Conservation (phyloP, 73 alveolate genomes). For the Paramecium caudatum region DNA sequence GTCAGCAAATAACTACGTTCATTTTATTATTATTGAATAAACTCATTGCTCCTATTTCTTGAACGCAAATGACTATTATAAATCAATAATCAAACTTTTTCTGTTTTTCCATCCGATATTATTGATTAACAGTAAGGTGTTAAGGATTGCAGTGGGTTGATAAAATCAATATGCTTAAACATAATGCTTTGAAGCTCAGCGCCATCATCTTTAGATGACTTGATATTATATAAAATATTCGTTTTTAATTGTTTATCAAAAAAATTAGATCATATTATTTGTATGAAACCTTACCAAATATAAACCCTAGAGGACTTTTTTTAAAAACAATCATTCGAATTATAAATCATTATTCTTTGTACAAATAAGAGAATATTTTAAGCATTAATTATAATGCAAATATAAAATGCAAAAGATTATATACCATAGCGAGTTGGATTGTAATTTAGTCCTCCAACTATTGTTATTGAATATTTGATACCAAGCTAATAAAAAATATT, state of each 20-base stretch:
- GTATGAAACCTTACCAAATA: too few species aligned
- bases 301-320: too few species aligned
- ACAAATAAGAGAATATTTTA: neutral
- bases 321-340: too few species aligned
- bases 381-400: neutral
- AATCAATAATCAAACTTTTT: slow-evolving; percentile 43
- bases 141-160: neutral
- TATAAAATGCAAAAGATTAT: neutral
- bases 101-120: neutral
- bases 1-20: too few species aligned
- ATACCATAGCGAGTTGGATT: neutral
- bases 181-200: neutral
- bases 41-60: too few species aligned
- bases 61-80: slow-evolving; percentile 6
- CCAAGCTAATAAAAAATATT: neutral
- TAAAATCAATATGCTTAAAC: neutral
- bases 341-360: too few species aligned
- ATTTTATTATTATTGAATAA: too few species aligned
- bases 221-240: slow-evolving; percentile 46
- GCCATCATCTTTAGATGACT: slow-evolving; percentile 36
- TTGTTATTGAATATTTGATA: neutral
- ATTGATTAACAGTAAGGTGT: neutral
- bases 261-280: too few species aligned
- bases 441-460: neutral
- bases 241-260: slow-evolving; percentile 23